A percentile compares a stretch with the other conserved stretches of the same genome.
Conservation (phyloP, 2,329 filamentous ascomycete genomes). For the Fusarium ramigenum region DNA sequence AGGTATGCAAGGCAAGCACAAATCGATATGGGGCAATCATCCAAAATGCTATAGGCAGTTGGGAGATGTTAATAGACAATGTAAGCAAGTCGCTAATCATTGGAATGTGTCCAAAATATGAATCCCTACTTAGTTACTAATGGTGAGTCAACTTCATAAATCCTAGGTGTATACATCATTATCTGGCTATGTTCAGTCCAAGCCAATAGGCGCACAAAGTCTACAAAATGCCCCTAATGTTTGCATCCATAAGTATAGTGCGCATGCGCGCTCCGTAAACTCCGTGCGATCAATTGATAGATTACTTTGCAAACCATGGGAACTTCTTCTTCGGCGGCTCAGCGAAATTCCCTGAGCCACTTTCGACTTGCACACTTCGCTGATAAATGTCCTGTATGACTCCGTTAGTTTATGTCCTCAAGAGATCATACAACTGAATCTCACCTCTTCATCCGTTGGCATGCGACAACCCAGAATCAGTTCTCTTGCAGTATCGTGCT, state of each 20-base stretch:
- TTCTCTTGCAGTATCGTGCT: constrained; percentile 75
- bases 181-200: constrained; percentile 14
- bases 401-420: constrained; percentile 35
- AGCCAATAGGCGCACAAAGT: constrained; percentile 17
- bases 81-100: background rate
- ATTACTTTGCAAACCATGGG: constrained; percentile 68
- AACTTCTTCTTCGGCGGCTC: constrained; percentile 72
- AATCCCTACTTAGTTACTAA: background rate
- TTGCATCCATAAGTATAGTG: constrained; percentile 15
- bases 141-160: constrained; percentile 5
- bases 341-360: constrained; percentile 53
- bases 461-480: constrained; percentile 85
- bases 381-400: constrained; percentile 69
- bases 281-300: constrained; percentile 36
- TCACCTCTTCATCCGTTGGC: constrained; percentile 86
- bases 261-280: constrained; percentile 37
- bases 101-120: constrained; percentile 22
- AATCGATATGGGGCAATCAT: background rate
- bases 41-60: background rate
- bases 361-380: constrained; percentile 68
- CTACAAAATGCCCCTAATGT: constrained; percentile 36
- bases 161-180: constrained; percentile 7
- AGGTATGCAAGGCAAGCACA: no score
- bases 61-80: background rate
- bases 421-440: constrained; percentile 41